These are phyloP conservation scores for Pseudoneurospora amorphoporcata DNA, from an alignment of 495 filamentous ascomycete species.

Conservation along the genomic window DNA sequence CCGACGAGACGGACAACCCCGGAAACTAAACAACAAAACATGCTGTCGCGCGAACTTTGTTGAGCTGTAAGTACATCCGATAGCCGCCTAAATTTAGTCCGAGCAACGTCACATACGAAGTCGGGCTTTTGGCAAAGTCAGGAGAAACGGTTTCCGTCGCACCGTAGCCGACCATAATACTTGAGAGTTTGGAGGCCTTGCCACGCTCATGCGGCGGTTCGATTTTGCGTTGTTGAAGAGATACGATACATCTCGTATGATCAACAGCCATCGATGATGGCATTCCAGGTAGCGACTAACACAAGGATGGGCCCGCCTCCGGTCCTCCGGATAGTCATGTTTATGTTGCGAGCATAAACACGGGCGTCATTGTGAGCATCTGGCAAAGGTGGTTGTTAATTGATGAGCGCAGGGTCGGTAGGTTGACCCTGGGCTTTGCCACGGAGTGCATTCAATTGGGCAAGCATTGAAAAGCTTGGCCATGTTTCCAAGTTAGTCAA, in stretches of 20 bases:
- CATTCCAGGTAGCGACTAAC: neutral
- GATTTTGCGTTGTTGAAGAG: neutral
- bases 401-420: neutral
- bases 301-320: neutral
- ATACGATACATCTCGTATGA: neutral
- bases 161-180: neutral
- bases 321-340: neutral
- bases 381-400: neutral
- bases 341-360: neutral
- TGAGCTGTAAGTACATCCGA: constrained; percentile 9
- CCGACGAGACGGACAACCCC: neutral
- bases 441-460: neutral
- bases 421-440: neutral
- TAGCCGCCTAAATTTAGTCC: constrained; percentile 18
- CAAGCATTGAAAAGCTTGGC: neutral
- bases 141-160: neutral
- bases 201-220: neutral
- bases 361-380: neutral
- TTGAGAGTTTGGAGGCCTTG: neutral
- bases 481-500: neutral
- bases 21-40: neutral
- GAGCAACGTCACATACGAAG: constrained; percentile 19
- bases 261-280: neutral
- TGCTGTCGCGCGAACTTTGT: constrained; percentile 4
- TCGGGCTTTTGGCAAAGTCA: constrained; percentile 5